These are phyloP conservation scores for Plasmodium berghei DNA, from an alignment of 169 alveolate genomes.

Conservation along the genomic window DNA sequence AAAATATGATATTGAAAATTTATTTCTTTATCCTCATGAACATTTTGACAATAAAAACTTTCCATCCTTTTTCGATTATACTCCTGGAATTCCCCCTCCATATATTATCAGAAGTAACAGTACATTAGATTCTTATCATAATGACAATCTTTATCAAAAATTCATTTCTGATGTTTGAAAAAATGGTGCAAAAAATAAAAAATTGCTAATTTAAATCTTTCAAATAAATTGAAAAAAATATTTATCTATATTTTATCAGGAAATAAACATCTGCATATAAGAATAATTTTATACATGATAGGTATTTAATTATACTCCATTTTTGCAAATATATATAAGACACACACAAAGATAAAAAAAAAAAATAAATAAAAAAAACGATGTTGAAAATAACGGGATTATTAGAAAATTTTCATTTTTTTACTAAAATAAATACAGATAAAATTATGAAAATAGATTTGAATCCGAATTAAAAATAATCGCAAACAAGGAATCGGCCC, in stretches of 20 bases:
- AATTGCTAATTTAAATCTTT: background rate
- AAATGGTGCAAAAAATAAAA: background rate
- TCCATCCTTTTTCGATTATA: constrained; percentile 77
- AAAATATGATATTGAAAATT: constrained; percentile 77
- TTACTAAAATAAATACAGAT: too few species aligned
- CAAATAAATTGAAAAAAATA: background rate
- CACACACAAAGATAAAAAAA: too few species aligned
- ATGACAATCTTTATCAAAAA: constrained; percentile 46
- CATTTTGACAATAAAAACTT: constrained; percentile 62
- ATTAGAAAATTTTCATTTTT: too few species aligned
- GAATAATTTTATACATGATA: too few species aligned
- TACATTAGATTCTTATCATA: constrained; percentile 34
- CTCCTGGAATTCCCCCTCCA: constrained; percentile 79
- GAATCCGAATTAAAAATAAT: background rate
- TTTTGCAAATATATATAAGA: too few species aligned
- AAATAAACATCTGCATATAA: too few species aligned
- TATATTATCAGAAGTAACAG: constrained; percentile 59
- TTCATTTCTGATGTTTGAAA: constrained; percentile 36
- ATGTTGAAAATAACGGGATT: too few species aligned
- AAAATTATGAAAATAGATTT: background rate
- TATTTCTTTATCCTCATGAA: constrained; percentile 78
- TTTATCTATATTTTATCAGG: too few species aligned
- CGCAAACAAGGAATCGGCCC: background rate
- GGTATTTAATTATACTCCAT: too few species aligned
- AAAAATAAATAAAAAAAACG: too few species aligned